phyloP scores from a whole-genome alignment of 2,329 filamentous ascomycete genomes.

The Ophiosphaerella korrae region DNA sequence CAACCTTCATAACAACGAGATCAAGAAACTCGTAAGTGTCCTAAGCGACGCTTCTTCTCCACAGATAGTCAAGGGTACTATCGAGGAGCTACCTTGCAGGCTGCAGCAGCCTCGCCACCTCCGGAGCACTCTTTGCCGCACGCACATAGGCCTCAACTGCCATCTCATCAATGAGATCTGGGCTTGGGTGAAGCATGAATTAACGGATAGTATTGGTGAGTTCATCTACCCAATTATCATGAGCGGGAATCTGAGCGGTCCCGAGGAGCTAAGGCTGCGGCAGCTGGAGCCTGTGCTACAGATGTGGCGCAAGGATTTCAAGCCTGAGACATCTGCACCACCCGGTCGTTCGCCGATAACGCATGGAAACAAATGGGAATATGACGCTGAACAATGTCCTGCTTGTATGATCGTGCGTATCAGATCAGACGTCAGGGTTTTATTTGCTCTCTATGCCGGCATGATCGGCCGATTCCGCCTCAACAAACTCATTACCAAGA shows the following conservation, averaged over 20 bases:
- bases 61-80: conserved; percentile 13
- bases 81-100: conserved; percentile 27
- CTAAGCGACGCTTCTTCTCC: conserved; percentile 15
- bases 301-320: conserved; percentile 32
- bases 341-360: conserved; percentile 21
- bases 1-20: conserved; percentile 26
- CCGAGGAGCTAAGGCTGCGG: conserved; percentile 22
- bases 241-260: conserved; percentile 14
- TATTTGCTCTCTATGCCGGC: conserved; percentile 33
- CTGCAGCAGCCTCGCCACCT: conserved; percentile 24
- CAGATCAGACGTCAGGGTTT: conserved; percentile 26
- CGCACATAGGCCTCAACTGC: conserved; percentile 29
- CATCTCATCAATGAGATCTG: conserved; percentile 29
- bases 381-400: conserved; percentile 28
- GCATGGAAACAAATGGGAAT: conserved; percentile 21
- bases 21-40: conserved; percentile 29
- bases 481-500: not conserved
- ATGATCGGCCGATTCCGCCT: conserved; percentile 26
- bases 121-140: conserved; percentile 22
- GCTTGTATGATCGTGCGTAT: conserved; percentile 41
- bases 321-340: conserved; percentile 15
- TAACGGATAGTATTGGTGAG: conserved; percentile 27
- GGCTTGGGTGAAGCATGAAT: conserved; percentile 27
- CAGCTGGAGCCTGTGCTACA: conserved; percentile 36
- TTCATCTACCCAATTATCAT: conserved; percentile 36